Base-by-base conservation (phyloP, 345 rosid species). In the Orychophragmus violaceus region DNA sequence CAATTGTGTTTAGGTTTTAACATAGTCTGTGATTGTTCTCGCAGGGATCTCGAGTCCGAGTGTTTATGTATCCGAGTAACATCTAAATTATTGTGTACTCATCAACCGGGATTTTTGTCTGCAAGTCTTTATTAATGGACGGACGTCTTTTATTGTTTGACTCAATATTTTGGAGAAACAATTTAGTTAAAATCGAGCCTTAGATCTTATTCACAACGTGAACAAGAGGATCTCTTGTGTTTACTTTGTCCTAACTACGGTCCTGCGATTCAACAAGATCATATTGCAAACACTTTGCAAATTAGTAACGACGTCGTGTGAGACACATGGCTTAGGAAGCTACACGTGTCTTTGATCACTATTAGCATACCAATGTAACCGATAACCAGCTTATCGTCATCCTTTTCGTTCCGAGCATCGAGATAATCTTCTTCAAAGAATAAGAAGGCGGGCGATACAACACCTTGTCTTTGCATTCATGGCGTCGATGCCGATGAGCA, bases 31-130 rank as follows among this genome's bases (percentile, higher is more conserved):
- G 21, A 24, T 63, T 45, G 59, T 71, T 54, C 56, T 37, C n/a
- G 46, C 83, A 90, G 96, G 96, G 91, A 68, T 75, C 81, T 49
- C 75, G 80, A 36, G 95, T 90, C 13, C 80, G 96, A 62, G 96
- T 89, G 44, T 87, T 89, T 71, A 85, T 89, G 96, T 89, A 87
- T 56, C 96, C 94, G 65, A 87, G 96, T 77, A 89, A 87, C 37
- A 89, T 87, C 17, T 89, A 59, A 83, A 87, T 86, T 46, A 3
- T 11, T 35, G 50, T 67, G 46, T 22, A 17, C 59, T 25, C 41
- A 23, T 45, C 25, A 60, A 9, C 41, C 13, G n/a, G n/a, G 3
- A 39, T n/a, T 60, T 27, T 59, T 4, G 33, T 37, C 37, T 28
- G 17, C 60, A 50, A 50, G 24, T 19, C 32, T 21, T 28, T 21